Conservation (phyloP, 116 monocot species). For the Posidonia oceanica region DNA sequence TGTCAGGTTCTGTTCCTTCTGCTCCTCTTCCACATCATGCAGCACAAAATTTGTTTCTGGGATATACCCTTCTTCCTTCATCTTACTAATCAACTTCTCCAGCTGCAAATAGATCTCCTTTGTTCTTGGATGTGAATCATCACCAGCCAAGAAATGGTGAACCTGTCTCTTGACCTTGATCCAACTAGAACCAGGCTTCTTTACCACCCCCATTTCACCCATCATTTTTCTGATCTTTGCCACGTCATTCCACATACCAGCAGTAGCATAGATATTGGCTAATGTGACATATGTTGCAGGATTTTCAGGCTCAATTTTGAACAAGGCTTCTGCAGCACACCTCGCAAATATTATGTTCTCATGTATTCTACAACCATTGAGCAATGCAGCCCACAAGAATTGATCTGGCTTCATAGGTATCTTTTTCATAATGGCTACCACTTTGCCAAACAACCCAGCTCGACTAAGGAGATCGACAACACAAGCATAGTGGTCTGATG, state of each 20-base stretch:
- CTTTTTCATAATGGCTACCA: conserved; percentile 44
- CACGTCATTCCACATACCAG: conserved; percentile 48
- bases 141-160: conserved; percentile 62
- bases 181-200: conserved; percentile 84
- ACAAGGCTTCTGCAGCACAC: conserved; percentile 55
- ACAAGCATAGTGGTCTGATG: conserved; percentile 77
- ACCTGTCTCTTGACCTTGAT: conserved; percentile 43
- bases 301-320: conserved; percentile 80
- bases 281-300: conserved; percentile 84
- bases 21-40: conserved; percentile 67
- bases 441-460: conserved; percentile 50
- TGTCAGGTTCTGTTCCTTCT: conserved; percentile 41
- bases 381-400: conserved; percentile 86
- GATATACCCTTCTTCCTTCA: conserved; percentile 67
- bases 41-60: conserved; percentile 56
- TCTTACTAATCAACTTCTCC: conserved; percentile 28
- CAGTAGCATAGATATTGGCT: conserved; percentile 72
- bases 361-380: conserved; percentile 61
- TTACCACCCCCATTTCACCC: conserved; percentile 31
- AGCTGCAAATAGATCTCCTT: conserved; percentile 33
- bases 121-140: conserved; percentile 34
- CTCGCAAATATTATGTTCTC: conserved; percentile 41
- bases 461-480: conserved; percentile 82
- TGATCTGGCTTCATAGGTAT: conserved; percentile 77
- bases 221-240: conserved; percentile 44